These are phyloP conservation scores for Hordeum pubiflorum DNA, from an alignment of 202 grass and related monocot species.

Conservation along the genomic window DNA sequence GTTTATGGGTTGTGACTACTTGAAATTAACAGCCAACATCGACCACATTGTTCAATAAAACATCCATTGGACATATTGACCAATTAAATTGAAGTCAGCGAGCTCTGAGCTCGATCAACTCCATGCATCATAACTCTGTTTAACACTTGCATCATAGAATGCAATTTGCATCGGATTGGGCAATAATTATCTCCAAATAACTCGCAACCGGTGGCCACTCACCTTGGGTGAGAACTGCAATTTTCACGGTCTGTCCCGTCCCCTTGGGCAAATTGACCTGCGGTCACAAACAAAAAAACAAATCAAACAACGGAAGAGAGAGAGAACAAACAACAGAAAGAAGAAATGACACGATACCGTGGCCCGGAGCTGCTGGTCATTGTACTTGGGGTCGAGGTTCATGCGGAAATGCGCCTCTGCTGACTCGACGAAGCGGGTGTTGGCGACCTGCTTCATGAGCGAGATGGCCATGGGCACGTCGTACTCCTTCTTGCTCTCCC, in stretches of 20 bases:
- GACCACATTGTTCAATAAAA: neutral
- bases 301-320: slow-evolving; percentile 1
- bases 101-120: neutral
- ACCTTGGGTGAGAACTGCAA: slow-evolving; percentile 95
- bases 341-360: slow-evolving; percentile 41
- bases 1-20: neutral
- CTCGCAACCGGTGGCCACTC: neutral
- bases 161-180: neutral
- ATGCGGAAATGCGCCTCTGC: slow-evolving; percentile 91
- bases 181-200: neutral
- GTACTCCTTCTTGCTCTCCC: slow-evolving; percentile 92
- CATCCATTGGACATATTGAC: neutral
- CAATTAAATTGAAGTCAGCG: neutral
- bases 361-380: slow-evolving; percentile 92
- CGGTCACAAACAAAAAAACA: neutral
- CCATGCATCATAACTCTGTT: neutral
- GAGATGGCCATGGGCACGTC: slow-evolving; percentile 62
- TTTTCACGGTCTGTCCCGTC: slow-evolving; percentile 76
- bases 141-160: neutral
- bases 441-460: slow-evolving; percentile 65
- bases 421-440: slow-evolving; percentile 65
- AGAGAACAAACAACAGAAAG: neutral
- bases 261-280: slow-evolving; percentile 99
- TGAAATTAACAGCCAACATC: neutral
- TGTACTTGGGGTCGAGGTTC: slow-evolving; percentile 97